A percentile compares a stretch with the other conserved stretches of the same genome.
phyloP scores from a whole-genome alignment of 192 early-diverging fungal genomes.

The Mortierella claussenii region DNA sequence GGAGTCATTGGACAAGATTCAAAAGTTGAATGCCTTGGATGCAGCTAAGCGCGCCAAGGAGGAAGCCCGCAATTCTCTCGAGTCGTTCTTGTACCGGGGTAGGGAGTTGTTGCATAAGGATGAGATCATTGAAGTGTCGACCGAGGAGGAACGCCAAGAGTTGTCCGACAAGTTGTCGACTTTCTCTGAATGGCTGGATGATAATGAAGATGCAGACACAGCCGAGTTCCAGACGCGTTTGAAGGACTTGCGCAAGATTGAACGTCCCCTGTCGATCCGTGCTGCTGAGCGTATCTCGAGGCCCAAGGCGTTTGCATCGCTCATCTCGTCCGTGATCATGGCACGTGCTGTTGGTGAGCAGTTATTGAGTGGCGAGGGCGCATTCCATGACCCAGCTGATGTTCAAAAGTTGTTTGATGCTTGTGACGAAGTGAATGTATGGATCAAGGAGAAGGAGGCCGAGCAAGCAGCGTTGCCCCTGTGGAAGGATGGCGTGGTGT shows the following conservation, averaged over 20 bases:
- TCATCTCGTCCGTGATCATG: conserved; percentile 45
- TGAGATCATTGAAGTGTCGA: conserved; percentile 71
- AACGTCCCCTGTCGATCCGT: conserved; percentile 60
- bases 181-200: conserved; percentile 86
- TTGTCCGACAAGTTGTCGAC: conserved; percentile 66
- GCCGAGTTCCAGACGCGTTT: conserved; percentile 64
- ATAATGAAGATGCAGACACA: conserved; percentile 79
- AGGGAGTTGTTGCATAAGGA: conserved; percentile 88
- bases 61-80: conserved; percentile 88
- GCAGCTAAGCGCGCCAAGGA: conserved; percentile 75
- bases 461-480: conserved; percentile 68
- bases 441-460: conserved; percentile 70
- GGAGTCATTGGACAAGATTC: conserved; percentile 47
- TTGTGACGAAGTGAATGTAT: conserved; percentile 65
- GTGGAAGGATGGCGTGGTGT: conserved; percentile 74
- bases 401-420: conserved; percentile 62
- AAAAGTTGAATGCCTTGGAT: conserved; percentile 70
- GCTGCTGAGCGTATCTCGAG: conserved; percentile 57
- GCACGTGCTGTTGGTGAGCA: conserved; percentile 55
- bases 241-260: conserved; percentile 56
- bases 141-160: conserved; percentile 74
- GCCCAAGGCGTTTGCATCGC: conserved; percentile 54
- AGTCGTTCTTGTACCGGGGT: conserved; percentile 88
- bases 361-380: conserved; percentile 63
- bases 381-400: conserved; percentile 67